These are phyloP conservation scores for Aspergillus panamensis DNA, from an alignment of 495 filamentous ascomycete genomes.

Conservation along the genomic window DNA sequence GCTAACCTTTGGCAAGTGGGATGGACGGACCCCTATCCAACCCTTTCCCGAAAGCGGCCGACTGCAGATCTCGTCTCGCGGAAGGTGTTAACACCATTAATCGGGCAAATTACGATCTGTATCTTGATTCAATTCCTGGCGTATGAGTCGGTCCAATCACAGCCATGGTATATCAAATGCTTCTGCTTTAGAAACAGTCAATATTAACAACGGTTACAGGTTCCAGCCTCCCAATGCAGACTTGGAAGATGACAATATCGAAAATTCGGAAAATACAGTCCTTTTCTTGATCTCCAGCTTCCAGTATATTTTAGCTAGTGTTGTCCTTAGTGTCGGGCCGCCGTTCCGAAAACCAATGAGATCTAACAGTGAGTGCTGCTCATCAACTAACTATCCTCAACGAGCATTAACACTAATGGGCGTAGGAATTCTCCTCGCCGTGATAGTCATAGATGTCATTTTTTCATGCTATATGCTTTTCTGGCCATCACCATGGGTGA, in stretches of 20 bases:
- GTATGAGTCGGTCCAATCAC: constrained; percentile 66
- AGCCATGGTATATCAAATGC: constrained; percentile 60
- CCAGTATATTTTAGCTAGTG: constrained; percentile 86
- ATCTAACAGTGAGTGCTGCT: constrained; percentile 62
- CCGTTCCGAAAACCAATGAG: constrained; percentile 82
- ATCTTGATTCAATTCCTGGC: constrained; percentile 72
- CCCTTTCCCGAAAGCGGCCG: constrained; percentile 77
- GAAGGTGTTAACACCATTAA: constrained; percentile 84
- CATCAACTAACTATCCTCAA: not conserved
- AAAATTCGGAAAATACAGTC: constrained; percentile 88
- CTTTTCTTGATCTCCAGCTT: constrained; percentile 88
- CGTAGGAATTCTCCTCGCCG: constrained; percentile 75
- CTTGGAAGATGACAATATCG: constrained; percentile 71
- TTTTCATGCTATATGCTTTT: constrained; percentile 76
- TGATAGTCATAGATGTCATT: constrained; percentile 61
- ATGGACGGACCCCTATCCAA: constrained; percentile 81
- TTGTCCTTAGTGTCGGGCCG: constrained; percentile 83
- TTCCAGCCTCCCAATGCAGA: constrained; percentile 76
- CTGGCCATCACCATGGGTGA: constrained; percentile 63
- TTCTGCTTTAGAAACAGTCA: not conserved
- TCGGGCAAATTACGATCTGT: constrained; percentile 84
- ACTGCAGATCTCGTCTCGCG: constrained; percentile 91
- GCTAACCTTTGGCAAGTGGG: constrained; percentile 61
- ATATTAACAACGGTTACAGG: constrained; percentile 39
- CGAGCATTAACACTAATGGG: constrained; percentile 16